Evolutionary conservation across 2,329 filamentous ascomycete species (phyloP).

Genomic region (Neofusicoccum cordaticola): DNA sequence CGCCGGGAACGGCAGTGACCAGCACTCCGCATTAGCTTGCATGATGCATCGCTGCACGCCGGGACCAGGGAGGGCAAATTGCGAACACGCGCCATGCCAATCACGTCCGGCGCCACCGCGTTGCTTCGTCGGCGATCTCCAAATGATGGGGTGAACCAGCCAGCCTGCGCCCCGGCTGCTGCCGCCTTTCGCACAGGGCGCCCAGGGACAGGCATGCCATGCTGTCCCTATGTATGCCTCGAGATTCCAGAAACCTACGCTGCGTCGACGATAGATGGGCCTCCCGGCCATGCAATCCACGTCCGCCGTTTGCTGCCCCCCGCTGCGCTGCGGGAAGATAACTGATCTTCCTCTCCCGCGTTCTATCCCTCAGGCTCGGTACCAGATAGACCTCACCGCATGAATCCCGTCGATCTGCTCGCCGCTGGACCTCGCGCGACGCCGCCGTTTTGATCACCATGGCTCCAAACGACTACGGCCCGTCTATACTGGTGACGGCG

Average conservation of each 20-base stretch:
- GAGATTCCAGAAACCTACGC: neutral
- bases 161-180: slow-evolving; percentile 1
- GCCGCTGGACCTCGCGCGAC: neutral
- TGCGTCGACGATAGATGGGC: slow-evolving; percentile 8
- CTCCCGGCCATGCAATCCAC: neutral
- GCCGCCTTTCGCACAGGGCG: neutral
- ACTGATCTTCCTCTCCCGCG: neutral
- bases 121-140: slow-evolving; percentile 12
- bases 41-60: slow-evolving; percentile 1
- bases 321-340: slow-evolving; percentile 3
- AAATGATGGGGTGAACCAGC: slow-evolving; percentile 6
- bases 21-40: slow-evolving; percentile 4
- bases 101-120: neutral
- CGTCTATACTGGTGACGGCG: neutral
- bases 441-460: neutral
- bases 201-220: neutral
- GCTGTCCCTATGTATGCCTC: slow-evolving; percentile 1
- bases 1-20: slow-evolving; percentile 1
- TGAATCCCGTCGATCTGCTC: neutral
- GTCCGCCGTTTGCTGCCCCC: neutral
- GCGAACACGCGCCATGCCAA: slow-evolving; percentile 3
- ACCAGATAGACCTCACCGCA: neutral
- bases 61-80: neutral
- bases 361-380: neutral
- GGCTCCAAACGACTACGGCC: slow-evolving; percentile 5